Evolutionary conservation across 139 green algal species (phyloP), one percentile per base, ranked within the genome.

Genomic region (Asterochloris erici): DNA sequence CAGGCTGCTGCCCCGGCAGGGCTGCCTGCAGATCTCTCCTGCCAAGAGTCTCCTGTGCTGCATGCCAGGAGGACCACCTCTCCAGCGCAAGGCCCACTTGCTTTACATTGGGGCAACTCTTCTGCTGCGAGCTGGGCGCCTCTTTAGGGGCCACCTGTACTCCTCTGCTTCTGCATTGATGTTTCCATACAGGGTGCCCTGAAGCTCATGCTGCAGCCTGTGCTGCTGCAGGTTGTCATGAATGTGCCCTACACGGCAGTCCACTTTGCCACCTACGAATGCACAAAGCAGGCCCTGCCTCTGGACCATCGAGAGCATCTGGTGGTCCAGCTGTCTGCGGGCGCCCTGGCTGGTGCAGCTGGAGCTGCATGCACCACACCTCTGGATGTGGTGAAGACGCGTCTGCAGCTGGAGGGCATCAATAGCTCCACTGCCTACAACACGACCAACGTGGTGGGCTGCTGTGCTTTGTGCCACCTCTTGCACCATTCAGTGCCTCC

Each of bases 201-300:
- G 38, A 54, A 54, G 38, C 38, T 54, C 38, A 54, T 54, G 38
- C 38, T 54, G 38, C 38, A 54, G 38, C 38, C 38, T 6, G 6
- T 54, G 68, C 24, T 80, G 76, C 38, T 79, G 84, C 89, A 93
- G 89, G 83, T 99, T 0, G 73, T 98, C 23, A 99, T 98, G 96
- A 99, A 99, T 87, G 87, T 99, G 27, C 96, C 96, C 11, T 98
- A 96, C 91, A 97, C 93, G 0, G 91, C 96, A 9, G 86, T 99
- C 68, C 94, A 99, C 85, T 98, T 99, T 86, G 86, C 89, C 0
- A 89, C 91, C 26, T 99, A 99, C 86, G 97, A 99, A 78, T 90
- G 84, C 1, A 84, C 85, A 27, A 99, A 99, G 88, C 94, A 90
- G 80, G 68, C 89, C 14, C 69, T 98, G 79, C 74, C 77, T 12